Percentiles rank a stretch among this genome's conserved stretches.
phyloP scores from a whole-genome alignment of 148 eudicot genomes.

The Heliosperma pusillum region DNA sequence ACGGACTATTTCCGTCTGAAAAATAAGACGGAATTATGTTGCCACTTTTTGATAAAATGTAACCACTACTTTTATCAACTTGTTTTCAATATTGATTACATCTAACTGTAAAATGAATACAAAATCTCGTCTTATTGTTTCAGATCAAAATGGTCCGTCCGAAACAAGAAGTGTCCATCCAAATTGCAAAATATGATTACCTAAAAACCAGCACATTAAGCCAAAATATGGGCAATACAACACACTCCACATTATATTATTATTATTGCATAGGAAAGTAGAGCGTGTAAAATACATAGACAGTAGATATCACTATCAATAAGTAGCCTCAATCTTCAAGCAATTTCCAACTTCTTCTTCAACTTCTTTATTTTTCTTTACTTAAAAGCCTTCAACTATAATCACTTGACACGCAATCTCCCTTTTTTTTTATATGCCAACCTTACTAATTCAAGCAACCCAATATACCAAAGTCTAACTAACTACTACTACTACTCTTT shows the following conservation, averaged over 20 bases:
- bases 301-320: background rate
- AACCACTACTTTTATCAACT: no score
- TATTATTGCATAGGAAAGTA: background rate
- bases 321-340: slow-evolving; percentile 20
- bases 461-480: no score
- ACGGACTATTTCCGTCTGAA: no score
- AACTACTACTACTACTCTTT: no score
- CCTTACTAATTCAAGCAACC: background rate
- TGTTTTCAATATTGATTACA: no score
- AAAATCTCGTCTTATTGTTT: no score
- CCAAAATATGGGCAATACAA: background rate
- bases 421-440: background rate
- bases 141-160: no score
- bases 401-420: background rate
- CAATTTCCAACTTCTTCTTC: slow-evolving; percentile 10
- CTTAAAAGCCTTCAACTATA: background rate
- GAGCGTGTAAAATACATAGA: slow-evolving; percentile 1
- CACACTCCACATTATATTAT: no score
- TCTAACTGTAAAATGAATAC: no score
- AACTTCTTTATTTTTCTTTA: background rate
- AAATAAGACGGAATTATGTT: no score
- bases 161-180: no score
- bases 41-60: no score
- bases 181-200: background rate
- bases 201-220: background rate